These are phyloP conservation scores for Canariomyces notabilis DNA, from an alignment of 2,329 filamentous ascomycete genomes.

Conservation along the genomic window DNA sequence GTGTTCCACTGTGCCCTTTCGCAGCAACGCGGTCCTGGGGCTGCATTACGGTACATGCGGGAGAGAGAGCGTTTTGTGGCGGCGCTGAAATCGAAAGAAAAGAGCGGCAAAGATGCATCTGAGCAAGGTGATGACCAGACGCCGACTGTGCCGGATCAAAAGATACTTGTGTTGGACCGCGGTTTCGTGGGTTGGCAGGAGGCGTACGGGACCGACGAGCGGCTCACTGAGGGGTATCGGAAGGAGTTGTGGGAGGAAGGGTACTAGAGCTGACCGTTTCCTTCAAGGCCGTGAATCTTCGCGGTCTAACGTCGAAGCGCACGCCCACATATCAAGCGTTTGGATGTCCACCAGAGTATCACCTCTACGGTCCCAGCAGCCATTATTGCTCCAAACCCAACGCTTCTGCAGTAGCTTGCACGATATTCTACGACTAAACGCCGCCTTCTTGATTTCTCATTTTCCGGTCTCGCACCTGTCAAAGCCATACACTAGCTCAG, in stretches of 20 bases:
- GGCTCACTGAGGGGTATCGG: conserved; percentile 76
- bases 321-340: no score
- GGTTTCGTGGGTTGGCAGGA: conserved; percentile 92
- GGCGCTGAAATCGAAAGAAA: conserved; percentile 6
- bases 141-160: conserved; percentile 45
- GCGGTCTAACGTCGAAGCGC: background rate
- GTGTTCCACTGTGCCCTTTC: conserved; percentile 93
- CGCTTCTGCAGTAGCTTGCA: no score
- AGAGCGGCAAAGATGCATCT: conserved; percentile 22
- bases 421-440: no score
- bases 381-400: no score
- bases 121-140: conserved; percentile 19
- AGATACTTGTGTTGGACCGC: conserved; percentile 73
- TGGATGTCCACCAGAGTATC: no score
- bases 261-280: conserved; percentile 37
- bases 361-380: no score
- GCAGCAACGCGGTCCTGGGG: conserved; percentile 82
- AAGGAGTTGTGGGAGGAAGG: conserved; percentile 77
- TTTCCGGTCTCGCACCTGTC: no score
- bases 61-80: conserved; percentile 54
- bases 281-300: no score
- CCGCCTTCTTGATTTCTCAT: no score
- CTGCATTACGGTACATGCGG: conserved; percentile 73
- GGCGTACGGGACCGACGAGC: conserved; percentile 68
- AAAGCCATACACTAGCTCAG: no score